Evolutionary conservation across 352 stramenopile genomes (phyloP).

Genomic region (Aphanomyces astaci): DNA sequence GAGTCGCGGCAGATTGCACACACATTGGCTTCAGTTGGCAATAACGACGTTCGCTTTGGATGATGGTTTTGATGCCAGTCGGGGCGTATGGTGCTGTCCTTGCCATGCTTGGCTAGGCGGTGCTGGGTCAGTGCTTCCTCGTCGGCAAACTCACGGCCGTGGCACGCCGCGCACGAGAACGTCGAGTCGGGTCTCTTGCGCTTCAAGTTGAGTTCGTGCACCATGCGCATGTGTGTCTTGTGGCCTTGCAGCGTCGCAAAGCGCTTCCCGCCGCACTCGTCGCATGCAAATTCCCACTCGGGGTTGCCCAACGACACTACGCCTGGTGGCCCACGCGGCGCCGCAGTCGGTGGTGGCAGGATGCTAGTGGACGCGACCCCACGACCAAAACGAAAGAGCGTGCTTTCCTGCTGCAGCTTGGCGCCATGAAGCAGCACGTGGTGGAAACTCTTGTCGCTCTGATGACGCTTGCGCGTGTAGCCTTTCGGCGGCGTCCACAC

Average conservation of each 20-base stretch:
- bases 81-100: slow-evolving; percentile 62
- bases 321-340: neutral
- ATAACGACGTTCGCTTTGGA: too few species aligned
- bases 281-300: slow-evolving; percentile 32
- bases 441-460: slow-evolving; percentile 84
- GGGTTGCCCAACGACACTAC: neutral
- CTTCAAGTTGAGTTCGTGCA: slow-evolving; percentile 53
- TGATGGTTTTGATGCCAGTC: slow-evolving; percentile 76
- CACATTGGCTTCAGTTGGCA: too few species aligned
- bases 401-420: slow-evolving; percentile 54
- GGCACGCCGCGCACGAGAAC: slow-evolving; percentile 20
- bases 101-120: slow-evolving; percentile 69
- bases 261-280: slow-evolving; percentile 43
- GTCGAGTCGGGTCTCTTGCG: slow-evolving; percentile 25
- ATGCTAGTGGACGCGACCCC: slow-evolving; percentile 8
- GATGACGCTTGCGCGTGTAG: slow-evolving; percentile 81
- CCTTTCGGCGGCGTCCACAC: slow-evolving; percentile 14
- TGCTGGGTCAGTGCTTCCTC: slow-evolving; percentile 69
- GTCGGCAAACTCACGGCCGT: slow-evolving; percentile 59
- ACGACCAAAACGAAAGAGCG: slow-evolving; percentile 48
- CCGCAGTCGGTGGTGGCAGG: neutral
- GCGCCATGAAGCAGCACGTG: slow-evolving; percentile 62
- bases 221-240: slow-evolving; percentile 74
- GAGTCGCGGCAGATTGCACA: slow-evolving; percentile 32
- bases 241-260: slow-evolving; percentile 68